Conservation (phyloP, 2,329 filamentous ascomycete genomes). For the Aspergillus luchuensis region DNA sequence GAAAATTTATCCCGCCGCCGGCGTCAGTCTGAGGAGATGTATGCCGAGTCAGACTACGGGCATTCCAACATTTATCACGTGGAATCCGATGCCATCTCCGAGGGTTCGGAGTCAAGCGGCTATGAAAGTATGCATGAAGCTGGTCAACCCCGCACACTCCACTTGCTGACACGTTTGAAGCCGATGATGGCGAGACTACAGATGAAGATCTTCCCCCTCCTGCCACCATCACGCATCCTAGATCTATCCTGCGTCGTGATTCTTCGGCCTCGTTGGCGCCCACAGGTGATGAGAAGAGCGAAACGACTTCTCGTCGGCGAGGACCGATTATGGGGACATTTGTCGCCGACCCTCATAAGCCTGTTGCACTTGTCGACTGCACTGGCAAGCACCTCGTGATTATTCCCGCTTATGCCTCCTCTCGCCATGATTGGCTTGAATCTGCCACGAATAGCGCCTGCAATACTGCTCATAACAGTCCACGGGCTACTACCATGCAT, state of each 20-base stretch:
- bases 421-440: constrained; percentile 49
- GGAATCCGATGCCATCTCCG: constrained; percentile 48
- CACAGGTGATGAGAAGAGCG: constrained; percentile 40
- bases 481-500: constrained; percentile 42
- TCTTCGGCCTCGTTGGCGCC: constrained; percentile 49
- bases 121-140: constrained; percentile 58
- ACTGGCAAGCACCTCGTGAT: constrained; percentile 53
- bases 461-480: constrained; percentile 48
- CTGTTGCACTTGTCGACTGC: constrained; percentile 50
- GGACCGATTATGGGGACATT: constrained; percentile 53
- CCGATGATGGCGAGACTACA: constrained; percentile 63
- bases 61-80: constrained; percentile 47
- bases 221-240: constrained; percentile 50
- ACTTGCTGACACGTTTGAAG: constrained; percentile 52
- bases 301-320: constrained; percentile 40
- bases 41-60: constrained; percentile 42
- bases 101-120: constrained; percentile 50
- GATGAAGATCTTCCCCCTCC: constrained; percentile 58
- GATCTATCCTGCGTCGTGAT: constrained; percentile 54
- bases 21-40: constrained; percentile 42
- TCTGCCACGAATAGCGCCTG: constrained; percentile 45
- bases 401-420: constrained; percentile 50
- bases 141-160: constrained; percentile 25
- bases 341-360: constrained; percentile 50
- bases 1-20: constrained; percentile 35